A percentile compares a stretch with the other conserved stretches of the same genome.
phyloP scores from a whole-genome alignment of 2,329 filamentous ascomycete species.

The Aspergillus ruber region DNA sequence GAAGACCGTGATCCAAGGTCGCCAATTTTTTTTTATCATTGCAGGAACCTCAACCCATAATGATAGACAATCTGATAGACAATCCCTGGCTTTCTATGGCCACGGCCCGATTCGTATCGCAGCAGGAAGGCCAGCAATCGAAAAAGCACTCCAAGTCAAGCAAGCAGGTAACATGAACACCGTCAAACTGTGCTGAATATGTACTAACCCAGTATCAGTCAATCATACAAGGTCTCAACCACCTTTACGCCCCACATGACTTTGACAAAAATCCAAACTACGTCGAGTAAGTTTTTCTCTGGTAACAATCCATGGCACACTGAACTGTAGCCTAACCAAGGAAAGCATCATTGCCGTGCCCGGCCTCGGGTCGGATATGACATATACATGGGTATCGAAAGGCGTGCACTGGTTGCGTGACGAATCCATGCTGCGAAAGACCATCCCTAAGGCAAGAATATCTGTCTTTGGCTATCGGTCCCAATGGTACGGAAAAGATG shows the following conservation, averaged over 20 bases:
- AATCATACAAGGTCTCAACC: neutral
- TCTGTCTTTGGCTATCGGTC: neutral
- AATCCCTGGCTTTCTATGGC: no score
- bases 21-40: no score
- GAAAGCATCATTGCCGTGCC: neutral
- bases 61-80: no score
- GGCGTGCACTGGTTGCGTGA: neutral
- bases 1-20: no score
- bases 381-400: neutral
- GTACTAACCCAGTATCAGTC: neutral
- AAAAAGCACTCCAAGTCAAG: no score
- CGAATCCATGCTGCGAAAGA: neutral
- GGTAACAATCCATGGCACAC: neutral
- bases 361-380: neutral
- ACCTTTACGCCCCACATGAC: neutral
- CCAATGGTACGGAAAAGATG: neutral
- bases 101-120: no score
- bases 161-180: no score
- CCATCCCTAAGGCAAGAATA: neutral
- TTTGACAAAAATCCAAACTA: neutral
- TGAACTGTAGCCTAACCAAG: neutral
- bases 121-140: no score
- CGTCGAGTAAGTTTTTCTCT: neutral
- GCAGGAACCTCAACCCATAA: no score
- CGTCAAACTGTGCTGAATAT: no score